Evolutionary conservation across 192 early-diverging fungal genomes (phyloP), one percentile per base, ranked within the genome.

Genomic region (Podila clonocystis): DNA sequence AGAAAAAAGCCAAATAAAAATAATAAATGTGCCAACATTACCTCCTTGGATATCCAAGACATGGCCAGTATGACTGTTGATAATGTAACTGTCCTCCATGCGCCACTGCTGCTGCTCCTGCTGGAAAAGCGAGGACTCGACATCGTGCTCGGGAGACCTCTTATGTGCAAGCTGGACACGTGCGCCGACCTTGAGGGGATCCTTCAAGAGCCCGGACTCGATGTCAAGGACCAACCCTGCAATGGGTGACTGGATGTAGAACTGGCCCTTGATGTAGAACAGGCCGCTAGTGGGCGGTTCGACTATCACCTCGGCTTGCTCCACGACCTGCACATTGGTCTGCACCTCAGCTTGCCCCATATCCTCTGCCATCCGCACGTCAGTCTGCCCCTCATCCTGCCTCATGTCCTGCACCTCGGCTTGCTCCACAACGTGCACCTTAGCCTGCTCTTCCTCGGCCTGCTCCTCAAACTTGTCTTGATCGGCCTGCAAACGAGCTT

Each of bases 101-200:
- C 68, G 70, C 82, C 82, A 83, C 48, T 75, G 82, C 82, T 83
- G 82, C 62, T 73, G 71, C 57, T 80, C 77, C 70, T 68, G 58
- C 22, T 50, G 30, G 33, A 69, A 6, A 9, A 31, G 64, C 29
- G 63, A 31, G 15, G 66, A 62, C 8, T 80, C 77, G 11, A 67
- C 34, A 61, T 60, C 65, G 65, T 36, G 66, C 66, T 80, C 73
- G 70, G 48, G 28, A 5, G 70, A 72, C 66, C 73, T 80, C 49
- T 58, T 59, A 15, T 80, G 65, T 30, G 65, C 50, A 22, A 80
- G 70, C 50, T 80, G 66, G 48, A 80, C 67, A 55, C 77, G 77
- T 6, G 65, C 77, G 50, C 65, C 65, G 50, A 70, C 77, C 70
- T 80, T 80, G 17, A 65, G 41, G 52, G 77, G 77, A 36, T 80